phyloP scores from a whole-genome alignment of 306 rosid genomes.

The Quercus cerris region DNA sequence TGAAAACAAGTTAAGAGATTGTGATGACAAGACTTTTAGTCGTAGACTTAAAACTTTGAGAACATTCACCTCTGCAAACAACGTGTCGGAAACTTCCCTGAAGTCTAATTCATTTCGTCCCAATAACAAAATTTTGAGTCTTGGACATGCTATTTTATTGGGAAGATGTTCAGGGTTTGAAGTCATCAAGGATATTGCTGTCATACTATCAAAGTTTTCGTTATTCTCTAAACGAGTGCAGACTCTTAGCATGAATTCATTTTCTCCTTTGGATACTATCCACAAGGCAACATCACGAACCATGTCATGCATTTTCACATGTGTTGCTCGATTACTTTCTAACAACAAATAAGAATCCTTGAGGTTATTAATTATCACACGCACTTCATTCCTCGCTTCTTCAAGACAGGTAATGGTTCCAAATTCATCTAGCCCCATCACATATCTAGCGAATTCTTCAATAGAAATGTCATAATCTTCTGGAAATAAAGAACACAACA shows the following conservation, averaged over 20 bases:
- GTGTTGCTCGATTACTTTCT: neutral
- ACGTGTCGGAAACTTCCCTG: neutral
- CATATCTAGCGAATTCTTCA: neutral
- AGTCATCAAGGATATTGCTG: neutral
- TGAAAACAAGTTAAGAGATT: neutral
- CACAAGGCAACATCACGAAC: neutral
- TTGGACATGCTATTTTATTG: neutral
- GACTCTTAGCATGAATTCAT: neutral
- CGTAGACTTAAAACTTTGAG: neutral
- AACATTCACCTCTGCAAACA: neutral
- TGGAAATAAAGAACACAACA: neutral
- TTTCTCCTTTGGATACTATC: neutral
- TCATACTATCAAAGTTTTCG: neutral
- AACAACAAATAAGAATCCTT: neutral
- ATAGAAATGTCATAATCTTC: neutral
- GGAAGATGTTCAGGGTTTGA: neutral
- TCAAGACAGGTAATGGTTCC: neutral
- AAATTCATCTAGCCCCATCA: neutral
- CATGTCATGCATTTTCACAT: neutral
- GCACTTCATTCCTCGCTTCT: neutral
- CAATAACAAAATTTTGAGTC: constrained; percentile 6
- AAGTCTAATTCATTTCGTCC: neutral
- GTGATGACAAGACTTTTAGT: neutral
- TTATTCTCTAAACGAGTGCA: neutral
- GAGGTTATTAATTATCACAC: neutral